Base-by-base conservation (phyloP, 768 basidiomycete genomes). In the Chalciporus pseudorubinellus region DNA sequence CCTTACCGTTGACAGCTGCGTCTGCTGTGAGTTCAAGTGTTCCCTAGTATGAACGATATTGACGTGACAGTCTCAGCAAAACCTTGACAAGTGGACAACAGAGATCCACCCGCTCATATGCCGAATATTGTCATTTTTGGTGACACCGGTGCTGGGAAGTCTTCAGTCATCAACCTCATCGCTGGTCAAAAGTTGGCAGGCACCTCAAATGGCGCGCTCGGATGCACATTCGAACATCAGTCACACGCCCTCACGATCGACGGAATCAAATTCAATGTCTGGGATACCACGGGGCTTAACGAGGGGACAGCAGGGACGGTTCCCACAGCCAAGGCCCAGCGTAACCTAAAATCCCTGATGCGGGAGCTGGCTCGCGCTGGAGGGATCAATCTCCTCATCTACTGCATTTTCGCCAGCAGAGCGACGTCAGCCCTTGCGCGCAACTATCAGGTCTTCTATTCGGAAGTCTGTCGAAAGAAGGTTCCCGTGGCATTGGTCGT, bases 371-470 rank as follows among this genome's bases (percentile, higher is more conserved):
- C 26, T 4, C 26, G 26, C 26, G 9, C 26, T 4, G 26, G 26
- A 28, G 26, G 26, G 9, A 28, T 28, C 26, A 28, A 4, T 28
- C 26, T 28, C 26, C 6, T 28, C 26, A 28, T 28, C 6, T 28
- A 28, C 9, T 28, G 26, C 9, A 5, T 28, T 28, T 9, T 4
- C 26, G 26, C 26, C 26, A 9, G 6, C 26, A 28, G 26, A 28
- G 6, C 9, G 6, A 28, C 6, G 9, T 9, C 26, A 5, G 6
- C 26, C n/a, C 52, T 65, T 18, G 48, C 59, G 21, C 59, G 62
- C 31, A 74, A 71, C 55, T 74, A 71, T 59, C 48, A 57, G 26
- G 29, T 73, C 3, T 70, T 73, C 42, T 59, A 66, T 22, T 58
- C 65, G 16, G 59, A 65, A 3, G 61, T 75, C 33, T 75, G 74